phyloP scores from a whole-genome alignment of 345 rosid genomes.

The Draba incana region DNA sequence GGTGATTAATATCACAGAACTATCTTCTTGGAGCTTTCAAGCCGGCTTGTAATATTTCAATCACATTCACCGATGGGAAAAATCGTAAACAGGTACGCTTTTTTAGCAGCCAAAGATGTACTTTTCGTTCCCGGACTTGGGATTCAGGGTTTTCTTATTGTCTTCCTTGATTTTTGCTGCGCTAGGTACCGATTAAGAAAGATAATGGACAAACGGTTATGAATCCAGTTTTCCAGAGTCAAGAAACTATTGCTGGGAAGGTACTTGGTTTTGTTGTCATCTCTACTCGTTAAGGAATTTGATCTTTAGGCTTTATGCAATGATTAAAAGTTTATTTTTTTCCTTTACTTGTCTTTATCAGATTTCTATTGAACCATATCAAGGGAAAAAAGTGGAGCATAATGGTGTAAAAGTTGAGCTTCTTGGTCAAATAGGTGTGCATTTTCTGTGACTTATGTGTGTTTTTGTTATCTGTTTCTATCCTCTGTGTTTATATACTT shows the following conservation, averaged over 20 bases:
- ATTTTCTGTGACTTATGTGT: background rate
- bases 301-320: background rate
- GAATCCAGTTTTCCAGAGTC: conserved; percentile 89
- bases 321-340: background rate
- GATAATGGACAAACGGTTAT: conserved; percentile 85
- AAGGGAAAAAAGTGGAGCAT: conserved; percentile 94
- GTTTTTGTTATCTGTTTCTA: background rate
- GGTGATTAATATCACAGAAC: conserved; percentile 52
- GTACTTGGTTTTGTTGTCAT: conserved; percentile 41
- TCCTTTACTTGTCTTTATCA: conserved; percentile 32
- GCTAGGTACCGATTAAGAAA: conserved; percentile 86
- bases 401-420: conserved; percentile 96
- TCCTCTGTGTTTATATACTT: background rate
- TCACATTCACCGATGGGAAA: conserved; percentile 79
- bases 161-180: conserved; percentile 22
- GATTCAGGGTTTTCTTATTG: background rate
- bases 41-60: conserved; percentile 77
- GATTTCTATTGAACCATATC: conserved; percentile 83
- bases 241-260: conserved; percentile 93
- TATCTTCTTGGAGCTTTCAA: conserved; percentile 96
- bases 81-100: conserved; percentile 74
- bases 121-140: background rate
- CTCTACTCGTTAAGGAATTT: background rate
- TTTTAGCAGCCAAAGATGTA: background rate
- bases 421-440: conserved; percentile 92